Conservation (phyloP, 371 early-diverging fungal species). For the Nematocida major region DNA sequence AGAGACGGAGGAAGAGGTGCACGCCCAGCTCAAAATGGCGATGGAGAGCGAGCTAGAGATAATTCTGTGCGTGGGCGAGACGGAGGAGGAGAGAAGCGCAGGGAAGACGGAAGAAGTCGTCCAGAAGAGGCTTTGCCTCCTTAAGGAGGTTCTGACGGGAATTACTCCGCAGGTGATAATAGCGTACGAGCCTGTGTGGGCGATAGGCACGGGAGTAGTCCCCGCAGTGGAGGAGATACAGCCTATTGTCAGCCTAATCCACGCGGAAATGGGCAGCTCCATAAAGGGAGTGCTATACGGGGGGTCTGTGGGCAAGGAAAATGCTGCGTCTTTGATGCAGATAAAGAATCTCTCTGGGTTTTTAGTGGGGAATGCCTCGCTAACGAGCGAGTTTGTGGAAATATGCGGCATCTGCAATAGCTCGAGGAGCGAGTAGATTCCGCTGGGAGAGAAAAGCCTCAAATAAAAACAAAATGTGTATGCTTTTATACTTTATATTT, state of each 20-base stretch:
- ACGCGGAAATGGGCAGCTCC: constrained; percentile 50
- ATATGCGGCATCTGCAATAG: constrained; percentile 36
- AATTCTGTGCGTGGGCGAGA: constrained; percentile 93
- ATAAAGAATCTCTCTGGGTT: constrained; percentile 89
- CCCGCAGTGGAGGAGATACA: constrained; percentile 78
- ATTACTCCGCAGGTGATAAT: constrained; percentile 61
- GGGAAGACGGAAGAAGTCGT: constrained; percentile 76
- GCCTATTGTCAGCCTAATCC: constrained; percentile 47
- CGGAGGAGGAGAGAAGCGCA: constrained; percentile 79
- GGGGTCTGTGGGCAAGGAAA: constrained; percentile 78
- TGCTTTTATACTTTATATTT: no score
- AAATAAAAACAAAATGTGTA: no score
- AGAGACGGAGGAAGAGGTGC: constrained; percentile 77
- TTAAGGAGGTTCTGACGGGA: neutral
- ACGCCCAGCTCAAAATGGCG: constrained; percentile 76
- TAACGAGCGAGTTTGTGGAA: constrained; percentile 68
- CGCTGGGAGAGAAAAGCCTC: neutral
- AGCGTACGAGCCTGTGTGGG: constrained; percentile 99
- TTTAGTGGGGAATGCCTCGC: constrained; percentile 93
- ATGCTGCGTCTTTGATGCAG: constrained; percentile 68
- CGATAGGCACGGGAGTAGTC: constrained; percentile 94
- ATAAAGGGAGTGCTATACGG: constrained; percentile 83
- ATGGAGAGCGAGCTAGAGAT: constrained; percentile 78
- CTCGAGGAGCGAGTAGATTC: no score
- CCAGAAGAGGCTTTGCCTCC: constrained; percentile 54